phyloP scores from a whole-genome alignment of 345 rosid species.

The Rubroshorea leprosula region DNA sequence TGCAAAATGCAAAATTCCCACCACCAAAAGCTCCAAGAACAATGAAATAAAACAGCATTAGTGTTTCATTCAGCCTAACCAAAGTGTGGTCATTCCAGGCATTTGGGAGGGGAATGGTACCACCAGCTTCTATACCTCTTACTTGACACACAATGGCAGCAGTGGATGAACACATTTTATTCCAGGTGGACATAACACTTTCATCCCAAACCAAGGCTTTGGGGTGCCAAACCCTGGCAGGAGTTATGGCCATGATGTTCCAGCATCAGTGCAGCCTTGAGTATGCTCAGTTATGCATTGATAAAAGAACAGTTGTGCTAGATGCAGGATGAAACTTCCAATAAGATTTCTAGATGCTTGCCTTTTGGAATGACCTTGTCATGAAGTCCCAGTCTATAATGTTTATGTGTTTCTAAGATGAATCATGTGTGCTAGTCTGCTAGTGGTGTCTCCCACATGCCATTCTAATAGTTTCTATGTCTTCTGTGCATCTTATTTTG shows the following conservation, averaged over 20 bases:
- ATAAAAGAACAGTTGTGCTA: constrained; percentile 16
- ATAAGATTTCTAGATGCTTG: not conserved
- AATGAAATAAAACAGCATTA: constrained; percentile 56
- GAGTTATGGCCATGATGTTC: constrained; percentile 19
- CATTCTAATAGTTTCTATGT: not conserved
- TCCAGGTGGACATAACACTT: constrained; percentile 64
- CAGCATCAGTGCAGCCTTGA: constrained; percentile 35
- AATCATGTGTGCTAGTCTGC: not conserved
- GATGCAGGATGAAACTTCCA: constrained; percentile 14
- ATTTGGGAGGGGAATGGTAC: constrained; percentile 51
- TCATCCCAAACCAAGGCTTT: constrained; percentile 56
- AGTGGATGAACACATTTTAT: constrained; percentile 25
- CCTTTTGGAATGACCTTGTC: not conserved
- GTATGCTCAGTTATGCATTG: not conserved
- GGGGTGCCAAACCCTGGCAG: constrained; percentile 50
- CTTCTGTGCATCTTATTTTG: not conserved
- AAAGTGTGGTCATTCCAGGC: constrained; percentile 54
- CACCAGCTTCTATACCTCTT: constrained; percentile 36
- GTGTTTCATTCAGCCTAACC: constrained; percentile 31
- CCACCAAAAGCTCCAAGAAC: constrained; percentile 19
- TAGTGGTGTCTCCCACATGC: not conserved
- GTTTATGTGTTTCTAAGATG: not conserved
- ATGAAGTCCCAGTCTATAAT: not conserved
- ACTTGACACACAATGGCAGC: constrained; percentile 31
- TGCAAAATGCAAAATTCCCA: constrained; percentile 38